Conservation (phyloP, 768 basidiomycete species). For the Dacryopinax primogenitus region DNA sequence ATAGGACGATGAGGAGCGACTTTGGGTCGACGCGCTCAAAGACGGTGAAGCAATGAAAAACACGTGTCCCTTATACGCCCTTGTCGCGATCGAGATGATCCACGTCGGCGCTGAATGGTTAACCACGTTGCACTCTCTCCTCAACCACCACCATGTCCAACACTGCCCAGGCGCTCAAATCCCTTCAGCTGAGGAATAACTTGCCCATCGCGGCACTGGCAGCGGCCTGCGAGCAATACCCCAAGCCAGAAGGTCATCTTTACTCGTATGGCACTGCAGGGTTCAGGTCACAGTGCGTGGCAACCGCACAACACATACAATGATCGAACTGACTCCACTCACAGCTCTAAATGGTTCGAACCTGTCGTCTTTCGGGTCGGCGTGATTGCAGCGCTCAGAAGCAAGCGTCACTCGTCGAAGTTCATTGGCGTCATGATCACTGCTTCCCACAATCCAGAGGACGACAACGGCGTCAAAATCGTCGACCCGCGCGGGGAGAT, state of each 20-base stretch:
- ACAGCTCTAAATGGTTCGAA: conserved; percentile 41
- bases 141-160: conserved; percentile 1
- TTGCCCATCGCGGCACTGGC: neutral
- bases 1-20: too few species aligned
- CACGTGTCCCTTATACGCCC: too few species aligned
- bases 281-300: conserved; percentile 30
- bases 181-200: neutral
- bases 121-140: neutral
- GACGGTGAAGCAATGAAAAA: conserved; percentile 5
- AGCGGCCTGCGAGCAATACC: neutral
- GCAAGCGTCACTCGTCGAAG: conserved; percentile 81
- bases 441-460: conserved; percentile 98
- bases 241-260: conserved; percentile 11
- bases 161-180: neutral
- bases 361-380: conserved; percentile 92
- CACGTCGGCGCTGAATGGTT: neutral
- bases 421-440: conserved; percentile 98
- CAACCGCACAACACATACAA: neutral
- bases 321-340: neutral
- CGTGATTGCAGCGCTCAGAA: conserved; percentile 75
- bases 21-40: neutral
- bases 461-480: conserved; percentile 99
- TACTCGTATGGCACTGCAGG: conserved; percentile 35
- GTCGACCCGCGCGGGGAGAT: conserved; percentile 97
- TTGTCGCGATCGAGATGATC: too few species aligned